Base-by-base conservation (phyloP, 83 land plant genomes). In the Larix sibirica region DNA sequence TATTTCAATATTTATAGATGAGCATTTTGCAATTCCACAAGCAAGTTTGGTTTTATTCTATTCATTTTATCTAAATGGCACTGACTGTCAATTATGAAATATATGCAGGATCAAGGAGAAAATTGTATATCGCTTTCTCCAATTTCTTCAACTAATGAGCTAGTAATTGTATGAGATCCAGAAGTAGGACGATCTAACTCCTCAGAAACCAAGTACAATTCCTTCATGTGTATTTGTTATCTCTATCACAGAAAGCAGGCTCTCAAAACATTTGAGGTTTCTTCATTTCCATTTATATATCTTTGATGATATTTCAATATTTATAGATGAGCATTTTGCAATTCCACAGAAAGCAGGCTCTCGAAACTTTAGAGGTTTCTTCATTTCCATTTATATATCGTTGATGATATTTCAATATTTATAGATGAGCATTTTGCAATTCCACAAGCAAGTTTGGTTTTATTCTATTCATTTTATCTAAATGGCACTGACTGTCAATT, bases 101-200 rank as follows among this genome's bases (percentile, higher is more conserved):
- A 38, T 14, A 67, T 92, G 93, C 80, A 96, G 95, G 98, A 96
- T 67, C 87, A 91, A 12, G 98, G 92, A 65, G 92, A 91, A 79
- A 91, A 93, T 81, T 84, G 89, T 77, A 90, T 91, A 42, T 76
- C 93, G 50, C 47, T 6, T 2, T 42, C 6, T 42, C 47, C 47
- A 42, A 6, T 42, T 42, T 6, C 47, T 42, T 42, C 47, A 42
- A 42, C 6, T 4, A 42, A 42, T 42, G 47, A 42, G 6, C 47
- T 42, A 42, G 47, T 6, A 42, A 6, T 6, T 4, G 47, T 42
- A 42, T 42, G 6, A 42, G 47, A 42, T 42, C 47, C 7, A 42
- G 6, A 42, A 42, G 7, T 42, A 4, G 47, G 47, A 42, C 6
- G 7, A 42, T 6, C 7, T 42, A 6, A 6, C 6, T 6, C 6